These are phyloP conservation scores for Hibiscus tridactylites DNA, from an alignment of 345 rosid species.

Conservation along the genomic window DNA sequence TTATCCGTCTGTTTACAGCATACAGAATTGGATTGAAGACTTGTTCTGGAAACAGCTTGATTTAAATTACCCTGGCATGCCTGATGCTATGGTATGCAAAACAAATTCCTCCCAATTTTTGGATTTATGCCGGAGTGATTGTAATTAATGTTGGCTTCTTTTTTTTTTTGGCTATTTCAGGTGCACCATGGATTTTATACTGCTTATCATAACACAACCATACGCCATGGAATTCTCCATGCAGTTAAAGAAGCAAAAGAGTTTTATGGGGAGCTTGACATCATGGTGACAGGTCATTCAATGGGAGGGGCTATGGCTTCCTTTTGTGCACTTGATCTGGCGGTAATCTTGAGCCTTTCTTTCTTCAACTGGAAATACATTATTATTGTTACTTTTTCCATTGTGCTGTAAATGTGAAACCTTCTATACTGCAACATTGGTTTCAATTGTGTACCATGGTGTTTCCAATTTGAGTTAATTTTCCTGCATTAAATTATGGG, in stretches of 20 bases:
- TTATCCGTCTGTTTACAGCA: constrained; percentile 34
- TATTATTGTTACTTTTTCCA: background rate
- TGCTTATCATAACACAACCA: constrained; percentile 88
- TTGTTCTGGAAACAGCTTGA: constrained; percentile 93
- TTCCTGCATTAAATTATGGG: background rate
- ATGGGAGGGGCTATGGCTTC: constrained; percentile 98
- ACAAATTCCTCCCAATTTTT: background rate
- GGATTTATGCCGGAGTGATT: background rate
- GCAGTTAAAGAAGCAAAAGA: constrained; percentile 55
- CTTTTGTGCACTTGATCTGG: constrained; percentile 79
- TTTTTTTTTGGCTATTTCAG: constrained; percentile 25
- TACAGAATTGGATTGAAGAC: constrained; percentile 92
- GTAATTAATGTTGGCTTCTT: background rate
- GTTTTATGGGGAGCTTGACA: constrained; percentile 48
- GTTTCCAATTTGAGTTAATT: background rate
- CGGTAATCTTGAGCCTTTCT: constrained; percentile 29
- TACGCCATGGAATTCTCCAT: constrained; percentile 64
- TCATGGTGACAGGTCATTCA: constrained; percentile 93
- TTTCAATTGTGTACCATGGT: background rate
- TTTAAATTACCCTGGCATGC: constrained; percentile 85
- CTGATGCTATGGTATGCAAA: constrained; percentile 77
- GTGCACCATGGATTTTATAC: constrained; percentile 90
- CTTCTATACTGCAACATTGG: background rate
- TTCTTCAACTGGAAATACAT: constrained; percentile 3
- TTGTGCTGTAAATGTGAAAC: background rate